These are phyloP conservation scores for Wickerhamiella bombiphila DNA, from an alignment of 805 yeast species.

Conservation along the genomic window DNA sequence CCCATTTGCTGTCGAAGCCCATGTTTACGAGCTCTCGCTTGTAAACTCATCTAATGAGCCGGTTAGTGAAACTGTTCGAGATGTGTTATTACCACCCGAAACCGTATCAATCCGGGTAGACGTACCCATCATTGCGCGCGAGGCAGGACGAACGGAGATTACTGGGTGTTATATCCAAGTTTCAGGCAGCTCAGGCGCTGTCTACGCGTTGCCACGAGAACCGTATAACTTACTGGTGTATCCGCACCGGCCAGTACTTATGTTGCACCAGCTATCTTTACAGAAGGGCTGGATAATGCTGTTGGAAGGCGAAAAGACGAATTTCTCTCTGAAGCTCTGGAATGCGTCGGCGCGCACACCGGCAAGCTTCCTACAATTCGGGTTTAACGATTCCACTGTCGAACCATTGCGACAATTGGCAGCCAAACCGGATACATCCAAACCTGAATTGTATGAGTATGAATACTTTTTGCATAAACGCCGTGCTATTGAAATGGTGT, in stretches of 20 bases:
- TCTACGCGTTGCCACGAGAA: constrained; percentile 20
- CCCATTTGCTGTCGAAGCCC: constrained; percentile 64
- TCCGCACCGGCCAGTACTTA: constrained; percentile 46
- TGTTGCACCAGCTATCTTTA: constrained; percentile 36
- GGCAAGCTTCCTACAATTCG: constrained; percentile 44
- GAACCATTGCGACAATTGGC: constrained; percentile 48
- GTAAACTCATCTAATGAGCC: constrained; percentile 14
- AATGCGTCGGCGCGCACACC: constrained; percentile 41
- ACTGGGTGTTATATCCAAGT: constrained; percentile 38
- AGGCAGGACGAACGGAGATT: constrained; percentile 35
- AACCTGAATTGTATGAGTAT: constrained; percentile 56
- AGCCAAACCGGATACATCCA: constrained; percentile 30
- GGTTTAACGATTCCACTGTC: constrained; percentile 58
- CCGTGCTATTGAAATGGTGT: constrained; percentile 38
- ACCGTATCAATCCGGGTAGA: constrained; percentile 15
- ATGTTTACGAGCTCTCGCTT: constrained; percentile 28
- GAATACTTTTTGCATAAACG: constrained; percentile 52
- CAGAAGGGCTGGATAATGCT: constrained; percentile 59
- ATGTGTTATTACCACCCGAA: constrained; percentile 19
- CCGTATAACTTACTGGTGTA: constrained; percentile 22
- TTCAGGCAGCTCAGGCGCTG: constrained; percentile 34
- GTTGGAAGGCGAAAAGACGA: constrained; percentile 56
- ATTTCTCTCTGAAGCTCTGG: constrained; percentile 36
- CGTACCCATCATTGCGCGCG: constrained; percentile 15
- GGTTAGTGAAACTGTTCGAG: constrained; percentile 16